A percentile compares a stretch with the other conserved stretches of the same genome.
Evolutionary conservation across 129 eudicot species (phyloP).

Genomic region (Dittrichia graveolens): DNA sequence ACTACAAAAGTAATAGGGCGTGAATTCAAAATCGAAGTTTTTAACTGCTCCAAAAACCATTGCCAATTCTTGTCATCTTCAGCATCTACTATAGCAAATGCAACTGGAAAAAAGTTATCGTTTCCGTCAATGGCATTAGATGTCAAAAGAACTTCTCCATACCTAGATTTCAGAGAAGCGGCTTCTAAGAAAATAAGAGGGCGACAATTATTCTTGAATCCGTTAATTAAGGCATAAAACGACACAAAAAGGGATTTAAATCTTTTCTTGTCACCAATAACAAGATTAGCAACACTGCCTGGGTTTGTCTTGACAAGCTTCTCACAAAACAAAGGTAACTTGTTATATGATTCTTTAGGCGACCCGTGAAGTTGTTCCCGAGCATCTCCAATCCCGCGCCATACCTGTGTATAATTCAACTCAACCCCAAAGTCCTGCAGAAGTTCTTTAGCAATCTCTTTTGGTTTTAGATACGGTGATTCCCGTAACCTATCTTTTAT

Average conservation of each 20-base stretch:
- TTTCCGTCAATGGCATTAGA: conserved; percentile 78
- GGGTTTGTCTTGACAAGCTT: conserved; percentile 60
- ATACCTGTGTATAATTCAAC: conserved; percentile 53
- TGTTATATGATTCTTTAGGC: conserved; percentile 57
- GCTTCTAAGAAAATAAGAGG: conserved; percentile 76
- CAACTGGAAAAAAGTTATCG: conserved; percentile 69
- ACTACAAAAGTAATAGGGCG: conserved; percentile 63
- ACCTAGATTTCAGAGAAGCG: conserved; percentile 54
- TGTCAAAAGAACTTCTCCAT: conserved; percentile 61
- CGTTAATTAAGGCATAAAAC: conserved; percentile 47
- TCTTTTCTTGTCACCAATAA: conserved; percentile 55
- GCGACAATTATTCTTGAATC: conserved; percentile 61
- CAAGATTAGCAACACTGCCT: conserved; percentile 56
- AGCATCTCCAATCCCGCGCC: conserved; percentile 64
- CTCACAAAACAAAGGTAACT: conserved; percentile 61
- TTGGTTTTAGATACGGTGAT: conserved; percentile 65
- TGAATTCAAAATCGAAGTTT: conserved; percentile 44
- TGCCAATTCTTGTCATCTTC: conserved; percentile 67
- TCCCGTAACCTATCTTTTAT: conserved; percentile 64
- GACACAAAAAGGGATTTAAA: conserved; percentile 57
- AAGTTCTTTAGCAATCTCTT: conserved; percentile 63
- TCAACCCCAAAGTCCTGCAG: conserved; percentile 58
- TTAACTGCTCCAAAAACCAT: conserved; percentile 70
- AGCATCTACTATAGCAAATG: conserved; percentile 65
- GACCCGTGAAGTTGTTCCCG: conserved; percentile 73